Conservation (phyloP, 2,329 filamentous ascomycete species). For the Grosmannia serpens region DNA sequence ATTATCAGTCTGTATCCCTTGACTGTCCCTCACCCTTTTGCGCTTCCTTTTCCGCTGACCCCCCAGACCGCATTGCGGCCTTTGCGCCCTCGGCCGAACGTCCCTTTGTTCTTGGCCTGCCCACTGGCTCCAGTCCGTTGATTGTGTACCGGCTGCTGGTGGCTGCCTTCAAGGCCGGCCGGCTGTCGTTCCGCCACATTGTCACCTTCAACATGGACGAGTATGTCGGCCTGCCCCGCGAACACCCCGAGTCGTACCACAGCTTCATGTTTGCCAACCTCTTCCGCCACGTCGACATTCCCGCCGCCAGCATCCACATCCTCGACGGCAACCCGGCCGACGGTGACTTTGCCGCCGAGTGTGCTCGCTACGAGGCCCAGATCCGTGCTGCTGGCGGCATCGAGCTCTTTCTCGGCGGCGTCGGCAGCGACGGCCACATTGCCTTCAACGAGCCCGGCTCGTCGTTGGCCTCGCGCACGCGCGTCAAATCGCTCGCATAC, state of each 20-base stretch:
- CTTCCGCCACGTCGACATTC: constrained; percentile 62
- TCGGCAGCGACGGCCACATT: constrained; percentile 67
- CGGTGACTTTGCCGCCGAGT: constrained; percentile 53
- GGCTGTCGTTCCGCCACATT: constrained; percentile 46
- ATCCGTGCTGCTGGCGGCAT: constrained; percentile 60
- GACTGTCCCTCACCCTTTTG: background rate
- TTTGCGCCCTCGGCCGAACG: constrained; percentile 51
- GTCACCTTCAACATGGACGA: constrained; percentile 62
- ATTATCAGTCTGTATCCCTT: constrained; percentile 38
- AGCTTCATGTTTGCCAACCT: constrained; percentile 75
- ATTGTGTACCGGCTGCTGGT: constrained; percentile 59
- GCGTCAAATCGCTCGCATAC: constrained; percentile 66
- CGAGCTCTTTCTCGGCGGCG: constrained; percentile 64
- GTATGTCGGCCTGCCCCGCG: constrained; percentile 60
- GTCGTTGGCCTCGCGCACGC: constrained; percentile 54
- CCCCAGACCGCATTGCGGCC: constrained; percentile 45
- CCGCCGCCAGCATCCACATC: constrained; percentile 57
- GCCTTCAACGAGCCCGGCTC: constrained; percentile 74
- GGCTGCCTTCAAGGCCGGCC: constrained; percentile 43
- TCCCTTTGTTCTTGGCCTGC: constrained; percentile 61
- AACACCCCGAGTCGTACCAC: constrained; percentile 67
- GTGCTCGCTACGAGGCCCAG: constrained; percentile 57
- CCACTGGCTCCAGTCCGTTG: constrained; percentile 60
- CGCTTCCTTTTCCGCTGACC: no score
- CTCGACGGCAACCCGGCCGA: constrained; percentile 57